A percentile compares a stretch with the other conserved stretches of the same genome.
Conservation (phyloP, 495 filamentous ascomycete genomes). For the Pseudotulostoma volvatum region DNA sequence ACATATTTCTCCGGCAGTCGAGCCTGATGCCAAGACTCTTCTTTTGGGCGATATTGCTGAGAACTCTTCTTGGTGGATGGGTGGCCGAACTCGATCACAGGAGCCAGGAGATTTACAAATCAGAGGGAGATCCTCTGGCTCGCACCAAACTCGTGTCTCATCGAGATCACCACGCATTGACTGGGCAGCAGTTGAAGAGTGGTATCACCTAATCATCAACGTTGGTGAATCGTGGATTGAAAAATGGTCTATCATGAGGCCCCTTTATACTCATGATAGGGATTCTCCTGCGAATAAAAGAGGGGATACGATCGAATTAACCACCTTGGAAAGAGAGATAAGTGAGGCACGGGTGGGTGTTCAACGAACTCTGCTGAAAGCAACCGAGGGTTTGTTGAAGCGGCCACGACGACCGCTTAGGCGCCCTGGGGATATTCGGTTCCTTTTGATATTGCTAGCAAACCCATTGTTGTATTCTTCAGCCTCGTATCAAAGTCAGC, state of each 20-base stretch:
- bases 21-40: slow-evolving; percentile 61
- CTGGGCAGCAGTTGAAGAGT: slow-evolving; percentile 54
- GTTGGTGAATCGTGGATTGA: slow-evolving; percentile 45
- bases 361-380: slow-evolving; percentile 58
- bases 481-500: slow-evolving; percentile 10
- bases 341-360: slow-evolving; percentile 51
- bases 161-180: slow-evolving; percentile 55
- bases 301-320: slow-evolving; percentile 18
- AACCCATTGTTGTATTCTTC: slow-evolving; percentile 54
- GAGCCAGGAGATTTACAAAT: slow-evolving; percentile 10
- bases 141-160: slow-evolving; percentile 30
- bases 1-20: slow-evolving; percentile 22
- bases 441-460: slow-evolving; percentile 67
- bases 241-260: slow-evolving; percentile 29
- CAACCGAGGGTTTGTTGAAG: slow-evolving; percentile 71
- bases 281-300: slow-evolving; percentile 11
- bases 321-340: slow-evolving; percentile 42
- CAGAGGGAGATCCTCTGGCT: slow-evolving; percentile 13
- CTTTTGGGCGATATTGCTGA: slow-evolving; percentile 67
- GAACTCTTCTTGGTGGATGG: slow-evolving; percentile 76
- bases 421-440: slow-evolving; percentile 55
- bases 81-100: slow-evolving; percentile 23
- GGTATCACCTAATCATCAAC: slow-evolving; percentile 58
- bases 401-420: slow-evolving; percentile 58
- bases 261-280: slow-evolving; percentile 14